These are phyloP conservation scores for Groenewaldozyma tartarivorans DNA, from an alignment of 805 yeast species.

Conservation along the genomic window DNA sequence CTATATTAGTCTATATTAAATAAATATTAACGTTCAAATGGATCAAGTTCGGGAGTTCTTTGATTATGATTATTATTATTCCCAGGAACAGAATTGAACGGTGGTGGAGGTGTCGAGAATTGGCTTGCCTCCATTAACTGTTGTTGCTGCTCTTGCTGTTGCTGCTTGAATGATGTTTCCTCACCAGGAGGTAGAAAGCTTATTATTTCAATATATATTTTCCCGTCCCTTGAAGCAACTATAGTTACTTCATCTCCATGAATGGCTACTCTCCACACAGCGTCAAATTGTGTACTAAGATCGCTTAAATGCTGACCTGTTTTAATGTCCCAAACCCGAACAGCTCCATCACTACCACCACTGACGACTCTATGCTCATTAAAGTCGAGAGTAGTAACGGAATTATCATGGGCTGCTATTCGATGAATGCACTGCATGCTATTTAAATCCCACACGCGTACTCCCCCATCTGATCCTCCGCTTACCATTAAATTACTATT, in stretches of 20 bases:
- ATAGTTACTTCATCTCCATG: constrained; percentile 31
- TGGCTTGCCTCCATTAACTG: no score
- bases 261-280: constrained; percentile 35
- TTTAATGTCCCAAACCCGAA: constrained; percentile 32
- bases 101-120: no score
- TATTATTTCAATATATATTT: constrained; percentile 29
- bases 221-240: constrained; percentile 24
- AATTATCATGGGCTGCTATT: constrained; percentile 35
- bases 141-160: no score
- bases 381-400: constrained; percentile 33
- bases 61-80: no score
- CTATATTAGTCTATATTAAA: no score
- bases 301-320: constrained; percentile 32
- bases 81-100: no score
- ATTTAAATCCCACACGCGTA: constrained; percentile 75
- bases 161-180: no score
- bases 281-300: constrained; percentile 26
- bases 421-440: constrained; percentile 70
- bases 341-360: constrained; percentile 35
- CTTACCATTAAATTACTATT: constrained; percentile 64
- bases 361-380: constrained; percentile 32
- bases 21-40: no score
- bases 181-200: constrained; percentile 26
- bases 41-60: no score
- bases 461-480: constrained; percentile 79